Conservation (phyloP, 2,329 filamentous ascomycete genomes). For the Colletotrichum tropicicola region DNA sequence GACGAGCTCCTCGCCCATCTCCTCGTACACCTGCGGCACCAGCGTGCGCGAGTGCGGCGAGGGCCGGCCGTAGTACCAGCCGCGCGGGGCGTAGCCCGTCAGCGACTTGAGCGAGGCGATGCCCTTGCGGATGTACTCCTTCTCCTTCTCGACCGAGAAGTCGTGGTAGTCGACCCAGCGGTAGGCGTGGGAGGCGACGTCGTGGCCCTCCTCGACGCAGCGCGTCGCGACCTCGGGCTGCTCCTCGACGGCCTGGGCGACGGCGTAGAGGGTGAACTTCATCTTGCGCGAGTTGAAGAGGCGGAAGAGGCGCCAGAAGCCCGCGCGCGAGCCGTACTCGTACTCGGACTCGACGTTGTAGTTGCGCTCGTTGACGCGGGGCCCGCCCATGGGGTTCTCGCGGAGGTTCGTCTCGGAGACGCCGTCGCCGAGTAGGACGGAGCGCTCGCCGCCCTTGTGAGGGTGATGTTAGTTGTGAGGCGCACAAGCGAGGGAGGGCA, state of each 20-base stretch:
- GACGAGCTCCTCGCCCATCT: slow-evolving; percentile 59
- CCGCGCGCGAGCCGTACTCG: slow-evolving; percentile 58
- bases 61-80: slow-evolving; percentile 58
- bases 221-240: slow-evolving; percentile 56
- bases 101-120: slow-evolving; percentile 51
- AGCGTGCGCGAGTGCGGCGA: slow-evolving; percentile 54
- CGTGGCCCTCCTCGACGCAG: slow-evolving; percentile 58
- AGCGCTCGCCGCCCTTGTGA: slow-evolving; percentile 43
- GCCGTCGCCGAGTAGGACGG: slow-evolving; percentile 47
- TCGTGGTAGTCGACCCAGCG: slow-evolving; percentile 61
- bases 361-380: slow-evolving; percentile 51
- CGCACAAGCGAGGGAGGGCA: neutral
- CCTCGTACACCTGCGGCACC: slow-evolving; percentile 58
- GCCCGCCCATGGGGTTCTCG: slow-evolving; percentile 47
- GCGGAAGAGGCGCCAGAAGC: slow-evolving; percentile 58
- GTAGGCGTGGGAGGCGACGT: slow-evolving; percentile 58
- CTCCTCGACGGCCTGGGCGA: slow-evolving; percentile 56
- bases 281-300: slow-evolving; percentile 57
- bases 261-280: slow-evolving; percentile 60
- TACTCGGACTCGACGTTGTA: slow-evolving; percentile 59
- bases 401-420: slow-evolving; percentile 46
- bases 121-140: slow-evolving; percentile 53
- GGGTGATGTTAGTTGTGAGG: neutral
- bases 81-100: slow-evolving; percentile 54
- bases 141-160: slow-evolving; percentile 54